Conservation (phyloP, 2,329 filamentous ascomycete species). For the Dactylella cylindrospora region DNA sequence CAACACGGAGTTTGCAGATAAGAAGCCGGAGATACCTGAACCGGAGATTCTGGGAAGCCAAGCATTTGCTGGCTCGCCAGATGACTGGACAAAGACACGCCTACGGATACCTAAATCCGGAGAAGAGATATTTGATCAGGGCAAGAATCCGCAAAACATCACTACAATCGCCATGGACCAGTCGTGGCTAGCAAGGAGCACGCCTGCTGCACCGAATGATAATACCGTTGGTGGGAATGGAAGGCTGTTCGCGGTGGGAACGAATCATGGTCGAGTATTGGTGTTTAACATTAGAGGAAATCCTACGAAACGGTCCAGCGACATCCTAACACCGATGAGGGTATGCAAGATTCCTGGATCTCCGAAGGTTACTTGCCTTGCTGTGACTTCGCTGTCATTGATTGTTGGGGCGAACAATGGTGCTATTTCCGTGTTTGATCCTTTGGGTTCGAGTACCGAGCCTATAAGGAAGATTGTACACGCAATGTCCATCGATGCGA, state of each 20-base stretch:
- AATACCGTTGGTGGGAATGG: constrained; percentile 38
- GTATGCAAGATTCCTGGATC: constrained; percentile 39
- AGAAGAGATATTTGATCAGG: constrained; percentile 40
- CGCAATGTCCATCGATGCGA: constrained; percentile 41
- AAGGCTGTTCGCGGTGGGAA: constrained; percentile 30
- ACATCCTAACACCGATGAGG: constrained; percentile 30
- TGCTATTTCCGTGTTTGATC: constrained; percentile 39
- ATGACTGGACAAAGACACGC: constrained; percentile 38
- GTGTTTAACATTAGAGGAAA: constrained; percentile 37
- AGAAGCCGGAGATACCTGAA: constrained; percentile 23
- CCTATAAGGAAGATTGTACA: constrained; percentile 38
- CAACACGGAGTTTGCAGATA: constrained; percentile 34
- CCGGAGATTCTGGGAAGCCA: constrained; percentile 28
- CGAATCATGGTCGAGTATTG: constrained; percentile 32
- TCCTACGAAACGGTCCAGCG: constrained; percentile 30
- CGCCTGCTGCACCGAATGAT: constrained; percentile 27
- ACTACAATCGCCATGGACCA: constrained; percentile 28
- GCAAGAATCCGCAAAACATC: constrained; percentile 39
- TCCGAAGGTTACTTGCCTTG: constrained; percentile 33
- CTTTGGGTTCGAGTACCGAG: constrained; percentile 30
- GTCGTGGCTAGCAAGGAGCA: constrained; percentile 13
- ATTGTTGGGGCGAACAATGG: constrained; percentile 35
- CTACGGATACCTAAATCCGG: constrained; percentile 42
- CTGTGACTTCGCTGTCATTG: constrained; percentile 27
- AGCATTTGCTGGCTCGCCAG: constrained; percentile 27